Conservation (phyloP, 495 filamentous ascomycete species). For the Chaetomium cochliodes region DNA sequence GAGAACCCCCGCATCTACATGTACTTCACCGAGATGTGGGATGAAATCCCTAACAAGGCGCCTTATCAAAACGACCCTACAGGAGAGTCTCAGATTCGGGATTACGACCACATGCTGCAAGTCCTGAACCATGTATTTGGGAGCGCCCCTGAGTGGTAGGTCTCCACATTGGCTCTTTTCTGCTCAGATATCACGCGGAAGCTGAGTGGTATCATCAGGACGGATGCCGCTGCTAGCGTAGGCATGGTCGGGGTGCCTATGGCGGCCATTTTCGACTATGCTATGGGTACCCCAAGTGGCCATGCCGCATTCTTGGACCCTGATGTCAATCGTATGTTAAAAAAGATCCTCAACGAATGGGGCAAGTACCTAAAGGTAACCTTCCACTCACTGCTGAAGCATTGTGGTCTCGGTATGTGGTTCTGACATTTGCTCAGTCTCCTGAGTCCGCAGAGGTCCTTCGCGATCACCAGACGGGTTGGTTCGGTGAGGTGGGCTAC, state of each 20-base stretch:
- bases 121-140: constrained; percentile 64
- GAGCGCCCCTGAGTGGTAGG: constrained; percentile 55
- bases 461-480: constrained; percentile 49
- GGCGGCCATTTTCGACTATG: constrained; percentile 68
- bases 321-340: constrained; percentile 65
- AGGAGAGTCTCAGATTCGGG: constrained; percentile 57
- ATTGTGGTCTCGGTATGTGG: background rate
- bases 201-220: constrained; percentile 31
- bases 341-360: constrained; percentile 69
- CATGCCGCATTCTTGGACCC: constrained; percentile 64
- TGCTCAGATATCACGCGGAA: background rate
- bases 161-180: background rate
- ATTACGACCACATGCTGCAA: constrained; percentile 63
- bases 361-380: constrained; percentile 54
- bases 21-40: constrained; percentile 63
- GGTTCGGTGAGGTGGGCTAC: constrained; percentile 57
- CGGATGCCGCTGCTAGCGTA: constrained; percentile 49
- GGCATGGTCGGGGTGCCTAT: constrained; percentile 68
- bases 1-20: constrained; percentile 48
- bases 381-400: background rate
- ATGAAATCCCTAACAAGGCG: constrained; percentile 58
- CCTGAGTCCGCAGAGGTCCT: constrained; percentile 60
- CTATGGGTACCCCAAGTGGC: constrained; percentile 67
- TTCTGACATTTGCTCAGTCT: constrained; percentile 32
- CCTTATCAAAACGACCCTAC: constrained; percentile 62